Conservation (phyloP, 1,284 basidiomycete species). For the Apiotrichum montevideense region DNA sequence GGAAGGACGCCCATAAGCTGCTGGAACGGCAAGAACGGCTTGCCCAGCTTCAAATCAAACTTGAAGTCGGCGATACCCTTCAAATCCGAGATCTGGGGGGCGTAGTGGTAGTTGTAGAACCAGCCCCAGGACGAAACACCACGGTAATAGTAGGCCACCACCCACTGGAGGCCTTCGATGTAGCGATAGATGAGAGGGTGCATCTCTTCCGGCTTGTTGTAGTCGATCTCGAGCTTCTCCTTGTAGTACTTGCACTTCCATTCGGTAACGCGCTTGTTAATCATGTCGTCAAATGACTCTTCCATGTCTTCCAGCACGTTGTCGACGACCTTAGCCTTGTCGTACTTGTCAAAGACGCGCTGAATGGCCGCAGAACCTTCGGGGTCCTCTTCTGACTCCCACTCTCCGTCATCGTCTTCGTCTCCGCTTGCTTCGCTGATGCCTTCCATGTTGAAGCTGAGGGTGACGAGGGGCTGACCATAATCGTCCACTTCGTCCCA, state of each 20-base stretch:
- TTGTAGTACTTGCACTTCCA: constrained; percentile 90
- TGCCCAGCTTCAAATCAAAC: constrained; percentile 80
- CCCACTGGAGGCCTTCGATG: constrained; percentile 95
- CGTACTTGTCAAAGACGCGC: constrained; percentile 80
- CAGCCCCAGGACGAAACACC: constrained; percentile 97
- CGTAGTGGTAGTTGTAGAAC: constrained; percentile 99
- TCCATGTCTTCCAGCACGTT: constrained; percentile 67
- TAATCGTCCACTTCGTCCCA: constrained; percentile 89
- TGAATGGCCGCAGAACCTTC: constrained; percentile 67
- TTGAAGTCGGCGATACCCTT: constrained; percentile 66
- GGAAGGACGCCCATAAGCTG: constrained; percentile 98
- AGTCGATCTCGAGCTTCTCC: constrained; percentile 80
- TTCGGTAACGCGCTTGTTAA: constrained; percentile 78
- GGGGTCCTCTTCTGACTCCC: constrained; percentile 49
- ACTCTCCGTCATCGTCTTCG: constrained; percentile 33
- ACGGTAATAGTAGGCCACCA: constrained; percentile 97
- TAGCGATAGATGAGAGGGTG: constrained; percentile 68
- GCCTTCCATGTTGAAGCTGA: constrained; percentile 54
- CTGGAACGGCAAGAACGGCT: constrained; percentile 88
- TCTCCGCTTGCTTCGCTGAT: constrained; percentile 30
- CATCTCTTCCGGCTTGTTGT: constrained; percentile 59
- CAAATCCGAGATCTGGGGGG: constrained; percentile 87
- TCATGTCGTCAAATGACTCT: constrained; percentile 62
- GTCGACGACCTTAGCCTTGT: constrained; percentile 67
- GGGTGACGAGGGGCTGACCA: constrained; percentile 54